phyloP scores from a whole-genome alignment of 78 protist genomes.

The Dictyostelium firmibasis region DNA sequence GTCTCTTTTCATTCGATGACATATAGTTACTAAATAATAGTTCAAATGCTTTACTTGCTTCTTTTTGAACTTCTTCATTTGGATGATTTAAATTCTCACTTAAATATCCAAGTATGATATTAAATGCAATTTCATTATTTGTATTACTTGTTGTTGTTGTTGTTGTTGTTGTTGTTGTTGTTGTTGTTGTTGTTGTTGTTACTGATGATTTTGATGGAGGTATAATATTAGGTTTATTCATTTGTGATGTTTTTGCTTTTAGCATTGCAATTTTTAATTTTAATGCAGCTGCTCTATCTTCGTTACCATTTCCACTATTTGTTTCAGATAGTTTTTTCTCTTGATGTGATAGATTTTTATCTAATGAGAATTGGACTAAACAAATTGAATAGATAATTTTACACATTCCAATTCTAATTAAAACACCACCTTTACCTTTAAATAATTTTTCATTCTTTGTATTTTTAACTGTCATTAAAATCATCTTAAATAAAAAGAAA shows the following conservation, averaged over 20 bases:
- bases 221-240: neutral
- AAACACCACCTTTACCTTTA: slow-evolving; percentile 91
- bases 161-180: neutral
- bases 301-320: neutral
- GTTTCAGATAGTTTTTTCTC: neutral
- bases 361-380: neutral
- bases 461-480: slow-evolving; percentile 71
- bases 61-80: slow-evolving; percentile 64
- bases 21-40: slow-evolving; percentile 69
- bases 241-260: slow-evolving; percentile 4
- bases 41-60: slow-evolving; percentile 54
- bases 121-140: neutral
- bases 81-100: slow-evolving; percentile 79
- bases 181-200: neutral
- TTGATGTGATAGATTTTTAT: neutral
- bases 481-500: neutral
- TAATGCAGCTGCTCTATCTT: neutral
- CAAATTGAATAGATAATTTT: slow-evolving; percentile 79
- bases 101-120: slow-evolving; percentile 14
- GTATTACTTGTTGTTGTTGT: neutral
- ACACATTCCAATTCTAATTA: slow-evolving; percentile 83
- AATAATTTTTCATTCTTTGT: slow-evolving; percentile 83
- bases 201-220: slow-evolving; percentile 6
- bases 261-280: slow-evolving; percentile 49
- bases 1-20: neutral